A percentile compares a stretch with the other conserved stretches of the same genome.
These are phyloP conservation scores for Annulohypoxylon bovei DNA, from an alignment of 495 filamentous ascomycete species.

Conservation along the genomic window DNA sequence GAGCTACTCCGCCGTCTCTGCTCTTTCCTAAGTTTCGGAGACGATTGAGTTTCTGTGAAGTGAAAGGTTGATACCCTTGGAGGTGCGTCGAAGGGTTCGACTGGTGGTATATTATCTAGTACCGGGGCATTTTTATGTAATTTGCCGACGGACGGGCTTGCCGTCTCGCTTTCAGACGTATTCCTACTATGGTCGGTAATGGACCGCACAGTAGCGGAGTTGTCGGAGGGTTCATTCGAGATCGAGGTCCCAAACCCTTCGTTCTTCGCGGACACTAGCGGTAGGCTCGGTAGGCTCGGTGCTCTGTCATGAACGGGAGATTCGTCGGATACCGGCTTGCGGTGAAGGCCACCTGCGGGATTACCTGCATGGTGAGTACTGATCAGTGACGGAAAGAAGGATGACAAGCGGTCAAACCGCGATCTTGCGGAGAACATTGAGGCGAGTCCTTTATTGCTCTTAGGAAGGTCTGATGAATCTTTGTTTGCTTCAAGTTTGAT, in stretches of 20 bases:
- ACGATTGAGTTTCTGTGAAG: slow-evolving; percentile 40
- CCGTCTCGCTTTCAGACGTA: slow-evolving; percentile 17
- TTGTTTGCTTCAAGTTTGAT: slow-evolving; percentile 12
- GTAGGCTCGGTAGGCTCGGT: slow-evolving; percentile 36
- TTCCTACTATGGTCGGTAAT: slow-evolving; percentile 18
- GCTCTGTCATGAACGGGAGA: slow-evolving; percentile 27
- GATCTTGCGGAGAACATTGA: slow-evolving; percentile 37
- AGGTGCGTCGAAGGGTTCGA: slow-evolving; percentile 27
- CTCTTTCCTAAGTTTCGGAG: slow-evolving; percentile 42
- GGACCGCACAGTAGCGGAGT: slow-evolving; percentile 2
- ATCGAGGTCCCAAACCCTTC: slow-evolving; percentile 1
- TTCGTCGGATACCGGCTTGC: slow-evolving; percentile 41
- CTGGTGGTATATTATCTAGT: slow-evolving; percentile 16
- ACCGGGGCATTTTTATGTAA: slow-evolving; percentile 37
- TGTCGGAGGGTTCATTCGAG: slow-evolving; percentile 9
- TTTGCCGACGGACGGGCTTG: slow-evolving; percentile 12
- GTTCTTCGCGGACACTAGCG: slow-evolving; percentile 9
- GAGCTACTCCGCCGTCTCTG: slow-evolving; percentile 45
- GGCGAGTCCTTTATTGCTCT: slow-evolving; percentile 16
- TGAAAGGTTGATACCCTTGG: slow-evolving; percentile 32
- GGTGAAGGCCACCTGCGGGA: slow-evolving; percentile 26
- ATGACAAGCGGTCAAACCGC: slow-evolving; percentile 43
- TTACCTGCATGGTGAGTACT: slow-evolving; percentile 36
- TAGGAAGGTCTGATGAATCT: not conserved
- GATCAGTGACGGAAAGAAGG: slow-evolving; percentile 47